Conservation (phyloP, 768 basidiomycete species). For the Amanita rubescens region DNA sequence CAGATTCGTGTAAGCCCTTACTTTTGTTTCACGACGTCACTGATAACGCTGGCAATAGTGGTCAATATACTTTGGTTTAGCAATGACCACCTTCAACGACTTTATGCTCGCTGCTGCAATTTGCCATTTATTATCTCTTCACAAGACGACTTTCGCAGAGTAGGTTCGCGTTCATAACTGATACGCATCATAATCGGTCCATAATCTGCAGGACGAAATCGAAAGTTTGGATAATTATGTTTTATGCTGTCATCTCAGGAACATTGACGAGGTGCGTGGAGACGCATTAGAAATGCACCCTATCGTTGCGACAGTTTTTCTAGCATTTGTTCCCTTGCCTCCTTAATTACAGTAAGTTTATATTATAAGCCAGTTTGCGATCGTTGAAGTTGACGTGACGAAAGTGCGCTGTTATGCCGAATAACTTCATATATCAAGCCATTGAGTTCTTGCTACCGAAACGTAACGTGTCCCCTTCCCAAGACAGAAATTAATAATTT, state of each 20-base stretch:
- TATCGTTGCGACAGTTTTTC: background rate
- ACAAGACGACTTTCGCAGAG: background rate
- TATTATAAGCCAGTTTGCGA: background rate
- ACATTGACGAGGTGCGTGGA: constrained; percentile 13
- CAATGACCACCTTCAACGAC: background rate
- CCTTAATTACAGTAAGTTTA: background rate
- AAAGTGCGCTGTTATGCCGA: constrained; percentile 13
- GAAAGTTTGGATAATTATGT: constrained; percentile 13
- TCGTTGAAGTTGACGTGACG: background rate
- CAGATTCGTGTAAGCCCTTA: background rate
- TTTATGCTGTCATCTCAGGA: constrained; percentile 16
- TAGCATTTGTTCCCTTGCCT: background rate
- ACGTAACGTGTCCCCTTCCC: constrained; percentile 2
- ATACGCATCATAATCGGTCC: no score
- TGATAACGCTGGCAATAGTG: background rate
- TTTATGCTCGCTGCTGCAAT: background rate
- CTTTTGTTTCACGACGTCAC: background rate
- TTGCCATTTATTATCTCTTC: background rate
- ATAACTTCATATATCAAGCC: constrained; percentile 15
- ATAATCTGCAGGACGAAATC: constrained; percentile 11
- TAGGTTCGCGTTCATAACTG: background rate
- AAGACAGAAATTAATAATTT: background rate
- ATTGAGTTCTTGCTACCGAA: constrained; percentile 16
- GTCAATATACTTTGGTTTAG: background rate
- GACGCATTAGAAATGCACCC: background rate